Conservation (phyloP, 306 rosid genomes). For the Ormosia semicastrata region DNA sequence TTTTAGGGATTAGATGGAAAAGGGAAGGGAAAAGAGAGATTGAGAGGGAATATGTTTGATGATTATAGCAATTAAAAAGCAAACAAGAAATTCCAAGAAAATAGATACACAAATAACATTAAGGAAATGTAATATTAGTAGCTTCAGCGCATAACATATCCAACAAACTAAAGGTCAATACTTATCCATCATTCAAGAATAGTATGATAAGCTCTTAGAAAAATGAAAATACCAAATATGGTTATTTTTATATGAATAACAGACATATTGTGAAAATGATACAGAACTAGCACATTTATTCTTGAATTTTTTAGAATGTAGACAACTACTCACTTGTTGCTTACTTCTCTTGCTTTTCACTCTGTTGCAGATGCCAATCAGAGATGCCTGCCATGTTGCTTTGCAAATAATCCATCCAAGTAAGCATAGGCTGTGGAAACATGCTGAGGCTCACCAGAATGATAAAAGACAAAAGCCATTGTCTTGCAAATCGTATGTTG, state of each 20-base stretch:
- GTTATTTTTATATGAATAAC: not conserved
- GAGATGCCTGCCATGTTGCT: slow-evolving; percentile 97
- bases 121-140: not conserved
- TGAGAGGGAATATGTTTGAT: not conserved
- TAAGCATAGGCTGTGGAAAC: slow-evolving; percentile 92
- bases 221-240: not conserved
- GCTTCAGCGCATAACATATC: not conserved
- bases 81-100: not conserved
- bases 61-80: not conserved
- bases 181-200: not conserved
- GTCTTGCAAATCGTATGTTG: slow-evolving; percentile 90
- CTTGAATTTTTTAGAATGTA: not conserved
- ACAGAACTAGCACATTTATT: not conserved
- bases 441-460: slow-evolving; percentile 82
- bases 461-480: slow-evolving; percentile 56
- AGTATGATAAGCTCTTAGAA: not conserved
- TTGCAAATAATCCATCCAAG: slow-evolving; percentile 75
- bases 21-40: not conserved
- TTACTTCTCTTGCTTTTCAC: slow-evolving; percentile 9
- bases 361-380: slow-evolving; percentile 79
- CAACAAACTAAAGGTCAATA: not conserved
- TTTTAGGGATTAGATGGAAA: not conserved
- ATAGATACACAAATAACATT: not conserved
- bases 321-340: slow-evolving; percentile 9
- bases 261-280: slow-evolving; percentile 2